Conservation (phyloP, 768 basidiomycete species). For the Phlebiopsis flavidoalba region DNA sequence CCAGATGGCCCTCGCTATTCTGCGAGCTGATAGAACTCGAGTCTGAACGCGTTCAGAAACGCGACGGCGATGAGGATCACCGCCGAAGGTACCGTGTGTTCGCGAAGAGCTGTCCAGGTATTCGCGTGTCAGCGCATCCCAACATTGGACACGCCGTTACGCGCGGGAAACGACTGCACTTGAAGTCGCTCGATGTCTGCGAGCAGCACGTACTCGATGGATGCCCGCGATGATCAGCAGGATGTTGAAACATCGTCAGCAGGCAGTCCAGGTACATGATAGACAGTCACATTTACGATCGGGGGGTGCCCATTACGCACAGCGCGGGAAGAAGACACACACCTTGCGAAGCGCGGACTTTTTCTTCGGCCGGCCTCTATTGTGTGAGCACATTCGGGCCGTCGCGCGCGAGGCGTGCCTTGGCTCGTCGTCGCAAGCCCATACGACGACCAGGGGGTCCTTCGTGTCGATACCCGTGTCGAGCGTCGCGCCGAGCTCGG, state of each 20-base stretch:
- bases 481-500: conserved; percentile 35
- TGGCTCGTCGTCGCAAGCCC: conserved; percentile 52
- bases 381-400: conserved; percentile 62
- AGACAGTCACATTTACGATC: conserved; percentile 10
- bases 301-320: too few species aligned
- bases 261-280: conserved; percentile 61
- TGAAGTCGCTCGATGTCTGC: conserved; percentile 59
- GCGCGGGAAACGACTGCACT: conserved; percentile 30
- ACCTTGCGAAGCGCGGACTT: conserved; percentile 64
- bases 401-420: conserved; percentile 46
- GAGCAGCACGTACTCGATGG: conserved; percentile 59
- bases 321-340: conserved; percentile 5
- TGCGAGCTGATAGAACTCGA: conserved; percentile 70
- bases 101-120: conserved; percentile 8
- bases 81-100: conserved; percentile 52
- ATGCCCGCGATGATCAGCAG: conserved; percentile 62
- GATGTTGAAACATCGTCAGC: conserved; percentile 58
- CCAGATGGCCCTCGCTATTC: conserved; percentile 70
- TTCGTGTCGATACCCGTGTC: conserved; percentile 47
- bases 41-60: conserved; percentile 61
- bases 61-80: conserved; percentile 63
- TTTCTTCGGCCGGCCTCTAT: conserved; percentile 61
- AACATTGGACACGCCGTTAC: too few species aligned
- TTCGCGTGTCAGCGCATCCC: not conserved
- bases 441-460: conserved; percentile 40